Evolutionary conservation across 768 basidiomycete genomes (phyloP).

Genomic region (Boletellus sp.): DNA sequence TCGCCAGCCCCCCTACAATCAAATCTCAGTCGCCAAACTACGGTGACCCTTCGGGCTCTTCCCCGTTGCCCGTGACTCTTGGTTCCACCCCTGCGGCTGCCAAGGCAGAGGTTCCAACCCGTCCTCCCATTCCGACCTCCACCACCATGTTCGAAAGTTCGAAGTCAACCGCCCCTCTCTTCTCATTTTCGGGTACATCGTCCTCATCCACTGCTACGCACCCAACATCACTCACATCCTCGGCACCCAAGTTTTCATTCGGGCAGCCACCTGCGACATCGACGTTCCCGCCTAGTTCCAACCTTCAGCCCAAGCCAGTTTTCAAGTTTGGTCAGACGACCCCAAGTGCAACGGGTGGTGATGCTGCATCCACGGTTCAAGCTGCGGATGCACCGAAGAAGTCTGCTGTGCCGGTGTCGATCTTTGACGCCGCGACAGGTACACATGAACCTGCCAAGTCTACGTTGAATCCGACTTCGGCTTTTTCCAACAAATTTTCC

Average conservation of each 20-base stretch:
- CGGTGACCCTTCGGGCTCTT: conserved; percentile 10
- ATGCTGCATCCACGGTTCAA: conserved; percentile 9
- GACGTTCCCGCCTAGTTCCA: neutral
- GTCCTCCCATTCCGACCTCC: neutral
- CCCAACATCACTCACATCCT: conserved; percentile 6
- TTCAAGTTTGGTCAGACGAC: conserved; percentile 23
- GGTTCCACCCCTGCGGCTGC: conserved; percentile 7
- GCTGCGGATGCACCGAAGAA: conserved; percentile 24
- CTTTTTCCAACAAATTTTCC: conserved; percentile 10
- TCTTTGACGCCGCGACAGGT: conserved; percentile 12
- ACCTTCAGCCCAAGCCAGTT: conserved; percentile 21
- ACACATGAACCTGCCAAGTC: conserved; percentile 24
- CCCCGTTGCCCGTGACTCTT: conserved; percentile 2
- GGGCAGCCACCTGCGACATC: conserved; percentile 15
- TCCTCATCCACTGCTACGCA: conserved; percentile 1
- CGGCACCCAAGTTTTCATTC: conserved; percentile 25
- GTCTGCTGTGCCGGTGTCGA: conserved; percentile 21
- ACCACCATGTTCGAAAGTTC: conserved; percentile 1
- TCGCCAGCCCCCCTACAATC: neutral
- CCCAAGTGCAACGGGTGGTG: conserved; percentile 22
- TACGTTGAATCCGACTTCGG: conserved; percentile 11
- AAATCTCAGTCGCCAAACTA: conserved; percentile 17
- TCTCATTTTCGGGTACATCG: conserved; percentile 20
- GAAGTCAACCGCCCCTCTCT: conserved; percentile 17
- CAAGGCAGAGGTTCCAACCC: conserved; percentile 5